Base-by-base conservation (phyloP, 202 grass and related monocot genomes). In the Setaria italica region DNA sequence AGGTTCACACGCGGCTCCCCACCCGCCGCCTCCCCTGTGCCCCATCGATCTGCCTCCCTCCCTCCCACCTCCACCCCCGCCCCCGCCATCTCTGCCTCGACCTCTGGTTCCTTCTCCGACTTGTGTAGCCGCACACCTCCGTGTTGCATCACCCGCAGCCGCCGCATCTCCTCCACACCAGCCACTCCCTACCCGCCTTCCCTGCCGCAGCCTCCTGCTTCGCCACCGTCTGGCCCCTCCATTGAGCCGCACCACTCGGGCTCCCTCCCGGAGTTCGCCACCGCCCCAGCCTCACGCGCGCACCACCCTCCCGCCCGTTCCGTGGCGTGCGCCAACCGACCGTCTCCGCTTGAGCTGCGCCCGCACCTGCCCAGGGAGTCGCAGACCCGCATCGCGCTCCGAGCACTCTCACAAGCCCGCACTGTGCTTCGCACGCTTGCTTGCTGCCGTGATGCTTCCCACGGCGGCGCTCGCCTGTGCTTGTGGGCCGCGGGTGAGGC, bases 401-500 rank as follows among this genome's bases (percentile, higher is more conserved):
- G 0, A 25, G 25, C 25, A 25, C 25, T 25, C 25, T 25, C 25
- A 0, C 25, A 25, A 0, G 25, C 25, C 25, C 25, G 25, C 25
- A 0, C 25, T 25, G 25, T 25, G 25, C 91, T 98, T 85, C 82
- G 89, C 55, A 80, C 75, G 11, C 89, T 98, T 51, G 93, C 90
- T 63, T 88, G 72, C 83, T 91, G 71, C 77, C 68, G 37, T 7
- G 76, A 76, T n/a, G 74, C 82, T 30, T 54, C 85, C 4, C 11
- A 35, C 51, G 0, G 3, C 48, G 80, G 56, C 17, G 4, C 58
- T 6, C 39, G 25, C 14, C 20, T 67, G 1, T 74, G 85, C n/a
- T 77, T 98, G 57, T 98, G 95, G 95, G 91, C 93, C 0, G 91
- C 85, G 20, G 87, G 83, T 1, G 93, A 94, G 51, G 75, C 88